phyloP scores from a whole-genome alignment of 164 flowering plant genomes.

The Vitis cinerea region DNA sequence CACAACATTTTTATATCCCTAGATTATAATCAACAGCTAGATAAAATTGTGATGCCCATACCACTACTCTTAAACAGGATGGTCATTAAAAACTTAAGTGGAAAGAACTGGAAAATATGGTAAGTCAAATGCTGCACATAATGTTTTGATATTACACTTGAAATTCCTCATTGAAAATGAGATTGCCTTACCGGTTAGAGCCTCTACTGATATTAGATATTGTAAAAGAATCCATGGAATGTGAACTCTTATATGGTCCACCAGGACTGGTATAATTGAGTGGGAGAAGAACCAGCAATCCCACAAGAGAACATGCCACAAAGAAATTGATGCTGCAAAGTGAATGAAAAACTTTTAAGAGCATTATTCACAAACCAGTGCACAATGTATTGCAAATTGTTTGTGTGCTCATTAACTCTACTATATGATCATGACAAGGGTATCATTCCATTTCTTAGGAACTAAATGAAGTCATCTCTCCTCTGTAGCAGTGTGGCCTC shows the following conservation, averaged over 20 bases:
- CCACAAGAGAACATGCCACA: conserved; percentile 56
- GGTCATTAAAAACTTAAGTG: too few species aligned
- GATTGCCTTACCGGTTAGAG: conserved; percentile 56
- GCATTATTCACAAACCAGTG: background rate
- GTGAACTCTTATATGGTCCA: conserved; percentile 24
- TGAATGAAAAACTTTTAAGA: background rate
- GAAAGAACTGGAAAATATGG: background rate
- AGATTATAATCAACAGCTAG: background rate
- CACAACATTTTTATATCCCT: too few species aligned
- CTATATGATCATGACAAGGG: background rate
- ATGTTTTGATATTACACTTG: background rate
- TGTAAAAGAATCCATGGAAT: conserved; percentile 61
- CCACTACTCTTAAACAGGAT: too few species aligned
- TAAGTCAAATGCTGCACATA: background rate
- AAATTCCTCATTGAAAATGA: background rate
- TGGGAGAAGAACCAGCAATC: conserved; percentile 73
- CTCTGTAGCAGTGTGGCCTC: too few species aligned
- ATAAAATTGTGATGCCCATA: background rate
- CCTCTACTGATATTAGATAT: conserved; percentile 71
- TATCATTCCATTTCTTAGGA: background rate
- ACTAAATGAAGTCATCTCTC: too few species aligned
- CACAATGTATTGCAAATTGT: background rate
- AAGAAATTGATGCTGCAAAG: conserved; percentile 71
- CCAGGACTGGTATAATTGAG: conserved; percentile 51
- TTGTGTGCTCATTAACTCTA: too few species aligned